Evolutionary conservation across 208 protist species (phyloP).

Genomic region (Trypanosoma conorhini): DNA sequence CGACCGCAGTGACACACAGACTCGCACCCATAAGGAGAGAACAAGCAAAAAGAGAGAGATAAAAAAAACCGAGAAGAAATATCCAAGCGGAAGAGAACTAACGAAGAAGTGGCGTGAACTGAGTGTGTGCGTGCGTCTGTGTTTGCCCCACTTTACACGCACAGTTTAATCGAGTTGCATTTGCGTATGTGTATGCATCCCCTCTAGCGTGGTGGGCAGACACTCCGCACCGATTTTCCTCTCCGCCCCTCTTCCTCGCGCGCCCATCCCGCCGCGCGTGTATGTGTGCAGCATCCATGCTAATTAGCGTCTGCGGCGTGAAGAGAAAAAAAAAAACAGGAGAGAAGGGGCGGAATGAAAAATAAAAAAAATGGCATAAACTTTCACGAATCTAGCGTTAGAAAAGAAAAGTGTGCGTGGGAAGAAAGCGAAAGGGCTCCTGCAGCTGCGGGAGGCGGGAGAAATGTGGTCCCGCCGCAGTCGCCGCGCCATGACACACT

Average conservation of each 20-base stretch:
- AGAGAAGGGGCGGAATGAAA: constrained; percentile 9
- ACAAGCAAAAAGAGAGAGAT: neutral
- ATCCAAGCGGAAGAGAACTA: neutral
- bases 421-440: neutral
- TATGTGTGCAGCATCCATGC: no score
- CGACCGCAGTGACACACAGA: constrained; percentile 8
- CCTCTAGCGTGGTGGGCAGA: no score
- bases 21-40: neutral
- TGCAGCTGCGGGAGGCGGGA: neutral
- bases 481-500: neutral
- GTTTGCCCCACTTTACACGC: no score
- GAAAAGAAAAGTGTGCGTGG: neutral
- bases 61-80: neutral
- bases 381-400: neutral
- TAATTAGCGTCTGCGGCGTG: no score
- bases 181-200: no score
- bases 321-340: constrained; percentile 3
- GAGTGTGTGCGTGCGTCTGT: no score
- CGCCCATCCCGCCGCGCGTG: no score
- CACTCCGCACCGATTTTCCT: no score
- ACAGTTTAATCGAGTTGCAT: no score
- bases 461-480: neutral
- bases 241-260: no score
- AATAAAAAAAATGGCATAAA: constrained; percentile 7
- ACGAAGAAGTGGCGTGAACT: no score